A percentile compares a stretch with the other conserved stretches of the same genome.
Conservation (phyloP, 768 basidiomycete species). For the Trametopsis cervina region DNA sequence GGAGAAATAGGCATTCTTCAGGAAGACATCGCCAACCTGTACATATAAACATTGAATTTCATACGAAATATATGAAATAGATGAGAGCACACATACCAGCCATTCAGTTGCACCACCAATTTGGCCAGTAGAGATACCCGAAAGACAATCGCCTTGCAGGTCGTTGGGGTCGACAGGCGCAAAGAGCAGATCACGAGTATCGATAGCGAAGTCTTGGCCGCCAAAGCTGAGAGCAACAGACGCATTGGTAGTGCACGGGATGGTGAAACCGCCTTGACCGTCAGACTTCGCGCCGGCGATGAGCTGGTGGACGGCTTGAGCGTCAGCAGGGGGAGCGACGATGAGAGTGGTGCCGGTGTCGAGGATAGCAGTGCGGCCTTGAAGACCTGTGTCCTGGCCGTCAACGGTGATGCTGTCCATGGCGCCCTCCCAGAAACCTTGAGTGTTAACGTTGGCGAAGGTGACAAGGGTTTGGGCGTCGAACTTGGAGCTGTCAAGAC, state of each 20-base stretch:
- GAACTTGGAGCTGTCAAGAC: slow-evolving; percentile 65
- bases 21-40: slow-evolving; percentile 62
- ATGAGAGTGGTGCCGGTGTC: slow-evolving; percentile 45
- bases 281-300: slow-evolving; percentile 51
- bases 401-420: slow-evolving; percentile 55
- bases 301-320: slow-evolving; percentile 42
- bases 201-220: slow-evolving; percentile 51
- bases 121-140: slow-evolving; percentile 60
- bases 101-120: slow-evolving; percentile 55
- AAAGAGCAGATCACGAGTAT: slow-evolving; percentile 60
- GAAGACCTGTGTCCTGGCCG: slow-evolving; percentile 42
- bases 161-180: slow-evolving; percentile 43
- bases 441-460: slow-evolving; percentile 51
- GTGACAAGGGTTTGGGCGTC: slow-evolving; percentile 49
- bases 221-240: slow-evolving; percentile 52
- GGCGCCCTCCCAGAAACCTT: slow-evolving; percentile 78
- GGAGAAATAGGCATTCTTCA: slow-evolving; percentile 74
- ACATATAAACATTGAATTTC: not conserved
- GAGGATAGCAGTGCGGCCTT: slow-evolving; percentile 62
- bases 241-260: slow-evolving; percentile 58
- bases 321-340: slow-evolving; percentile 38
- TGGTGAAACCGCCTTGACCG: slow-evolving; percentile 43
- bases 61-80: not conserved
- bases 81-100: slow-evolving; percentile 43
- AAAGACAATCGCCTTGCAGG: slow-evolving; percentile 55